Base-by-base conservation (phyloP, 2,329 filamentous ascomycete species). In the Penicillium sumatraense region DNA sequence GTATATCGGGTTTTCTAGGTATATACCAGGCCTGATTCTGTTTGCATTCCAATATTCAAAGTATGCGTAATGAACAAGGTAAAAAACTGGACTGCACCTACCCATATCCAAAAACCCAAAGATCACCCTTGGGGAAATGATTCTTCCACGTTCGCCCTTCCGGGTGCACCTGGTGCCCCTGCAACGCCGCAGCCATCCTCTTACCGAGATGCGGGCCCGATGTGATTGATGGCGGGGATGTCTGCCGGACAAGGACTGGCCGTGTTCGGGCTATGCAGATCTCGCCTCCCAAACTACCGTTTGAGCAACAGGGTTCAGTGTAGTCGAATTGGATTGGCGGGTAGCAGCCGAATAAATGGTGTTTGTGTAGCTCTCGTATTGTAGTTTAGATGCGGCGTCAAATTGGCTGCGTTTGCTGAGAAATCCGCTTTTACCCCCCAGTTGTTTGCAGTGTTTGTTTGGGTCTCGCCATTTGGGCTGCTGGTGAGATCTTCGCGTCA, bases 91-190 rank as follows among this genome's bases (percentile, higher is more conserved):
- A 21, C 20, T 13, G 8, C 26, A 78, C 82, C 63, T 80, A 96
- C 93, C 93, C 95, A 71, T 98, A 99, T 59, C 95, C 95, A 75
- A 96, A 98, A 42, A 99, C 81, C 95, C 95, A 99, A 68, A 98
- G 92, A 70, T 96, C 90, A 31, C 84, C 80, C 21, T 78, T 63
- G 1, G 75, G 73, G 40, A 77, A 77, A 60, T 77, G 60, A 64
- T 65, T 68, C 69, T 70, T 66, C 75, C 78, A 84, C 73, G 69
- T 70, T 65, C 64, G 66, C 26, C 67, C 68, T n/a, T 65, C 62
- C 8, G 64, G 61, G 27, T 68, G 66, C 11, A 64, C 60, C 24
- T 66, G 58, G 21, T 62, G 56, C 6, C 59, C 62, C 48, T 64
- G 57, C 23, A 52, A 52, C 42, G 45, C 40, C 11, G 58, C 60